Evolutionary conservation across 176 grass and related monocot species (phyloP), one percentile per base, ranked within the genome.

Genomic region (Avena atlantica): DNA sequence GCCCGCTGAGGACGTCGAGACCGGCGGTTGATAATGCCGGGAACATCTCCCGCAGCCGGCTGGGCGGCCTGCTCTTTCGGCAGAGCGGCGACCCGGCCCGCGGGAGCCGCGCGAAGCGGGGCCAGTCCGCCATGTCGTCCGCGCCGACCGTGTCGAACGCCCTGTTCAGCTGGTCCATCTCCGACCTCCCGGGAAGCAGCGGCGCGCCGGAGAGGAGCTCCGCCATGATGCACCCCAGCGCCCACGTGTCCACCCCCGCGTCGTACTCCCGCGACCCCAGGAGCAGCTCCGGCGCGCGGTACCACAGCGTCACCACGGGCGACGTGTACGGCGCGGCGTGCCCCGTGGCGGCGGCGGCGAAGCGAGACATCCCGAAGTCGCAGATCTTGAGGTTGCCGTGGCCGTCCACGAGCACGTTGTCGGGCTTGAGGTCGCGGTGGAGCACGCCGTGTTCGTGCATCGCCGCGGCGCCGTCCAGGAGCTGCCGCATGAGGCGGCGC

Each of bases 391-490:
- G 62, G 55, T 72, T 56, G 5, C 82, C 68, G 45, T 25, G 48
- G 25, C 19, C 10, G 53, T 66, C 74, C 13, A 88, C 85, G 50
- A 95, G 81, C 50, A 95, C 87, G 51, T 95, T 95, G 80, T 93
- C 93, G 1, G 90, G 93, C 64, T 95, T 95, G 49, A 95, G 85
- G 79, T 95, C 90, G 3, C 93, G 83, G 67, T 95, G 90, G 80
- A 95, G 78, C 27, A 95, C 90, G 10, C 93, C 90, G 9, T 81
- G 79, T 6, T 25, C 85, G 78, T 67, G 85, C 29, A 86, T 81
- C 1, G 84, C 73, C 2, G 15, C 1, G 59, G 80, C 78, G 31
- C 83, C 89, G 47, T 65, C 74, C 2, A 90, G 34, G 10, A 90
- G 85, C 78, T 87, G 89, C 24, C 76, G 51, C 89, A 87, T 90